Base-by-base conservation (phyloP, 768 basidiomycete species). In the Daedaleopsis nitida region DNA sequence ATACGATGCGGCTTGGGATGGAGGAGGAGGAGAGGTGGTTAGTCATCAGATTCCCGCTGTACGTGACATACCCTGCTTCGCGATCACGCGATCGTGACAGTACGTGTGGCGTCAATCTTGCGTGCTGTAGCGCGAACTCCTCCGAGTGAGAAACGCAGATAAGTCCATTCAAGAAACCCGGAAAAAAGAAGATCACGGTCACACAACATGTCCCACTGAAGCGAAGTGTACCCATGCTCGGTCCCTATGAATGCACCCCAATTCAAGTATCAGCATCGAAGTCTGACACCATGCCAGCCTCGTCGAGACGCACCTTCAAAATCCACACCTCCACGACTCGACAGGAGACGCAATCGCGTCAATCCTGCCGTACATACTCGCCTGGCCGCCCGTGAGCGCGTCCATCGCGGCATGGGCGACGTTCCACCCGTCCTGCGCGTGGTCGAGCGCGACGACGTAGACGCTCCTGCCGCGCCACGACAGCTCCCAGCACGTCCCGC, bases 401-500 rank as follows among this genome's bases (percentile, higher is more conserved):
- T 73, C 66, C 59, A 76, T 55, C 17, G 74, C 75, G 19, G 42
- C 52, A 59, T 71, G 55, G 2, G 74, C 72, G 57, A 77, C 72
- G 65, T 74, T 78, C 67, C 81, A 83, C 5, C 75, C 76, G 0
- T 68, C 63, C 10, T 56, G 64, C 3, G 83, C 76, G 48, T 77
- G 74, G 65, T 89, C 85, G 35, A 89, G 75, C 3, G 81, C 86
- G 1, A 82, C 69, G 16, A 87, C 68, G 49, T 77, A 78, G 70
- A 86, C 76, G 58, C 57, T 65, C 58, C 23, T 62, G 24, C 76
- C 74, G 12, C 76, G 76, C 70, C 78, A 86, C 5, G 80, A 78
- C 62, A 88, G 67, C 60, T 76, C 55, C 85, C 85, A 89, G 71
- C 88, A 89, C 23, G 80, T 78, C 3, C 86, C 85, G 65, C 87